phyloP scores from a whole-genome alignment of 2,329 filamentous ascomycete genomes.

The Calonectria henricotiae region DNA sequence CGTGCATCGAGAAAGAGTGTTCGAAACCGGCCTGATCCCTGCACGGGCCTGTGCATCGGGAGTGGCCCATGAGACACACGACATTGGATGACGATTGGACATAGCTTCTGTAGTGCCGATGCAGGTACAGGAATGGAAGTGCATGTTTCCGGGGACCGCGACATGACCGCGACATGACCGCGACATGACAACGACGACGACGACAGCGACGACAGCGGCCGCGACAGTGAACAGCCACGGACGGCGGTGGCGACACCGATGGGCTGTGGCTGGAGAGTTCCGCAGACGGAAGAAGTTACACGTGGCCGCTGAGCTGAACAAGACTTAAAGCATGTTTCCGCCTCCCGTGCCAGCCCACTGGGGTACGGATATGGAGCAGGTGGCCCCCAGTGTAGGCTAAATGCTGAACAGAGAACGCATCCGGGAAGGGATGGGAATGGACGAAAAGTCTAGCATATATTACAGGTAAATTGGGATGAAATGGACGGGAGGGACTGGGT shows the following conservation, averaged over 20 bases:
- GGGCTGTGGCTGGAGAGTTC: conserved; percentile 34
- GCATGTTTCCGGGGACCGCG: conserved; percentile 11
- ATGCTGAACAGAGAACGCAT: conserved; percentile 12
- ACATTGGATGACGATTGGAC: conserved; percentile 22
- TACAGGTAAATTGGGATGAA: conserved; percentile 31
- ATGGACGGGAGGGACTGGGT: conserved; percentile 28
- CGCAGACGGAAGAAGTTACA: not conserved
- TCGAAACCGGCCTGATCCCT: conserved; percentile 19
- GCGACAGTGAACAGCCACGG: not conserved
- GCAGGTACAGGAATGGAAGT: conserved; percentile 32
- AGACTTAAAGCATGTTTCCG: not conserved
- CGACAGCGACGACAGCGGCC: not conserved
- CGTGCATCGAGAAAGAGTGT: not conserved
- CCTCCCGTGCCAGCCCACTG: conserved; percentile 14
- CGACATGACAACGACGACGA: not conserved
- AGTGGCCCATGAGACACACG: conserved; percentile 16
- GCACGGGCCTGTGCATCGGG: conserved; percentile 11
- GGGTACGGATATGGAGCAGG: conserved; percentile 12
- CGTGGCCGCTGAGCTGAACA: conserved; percentile 17
- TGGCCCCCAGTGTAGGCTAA: conserved; percentile 6
- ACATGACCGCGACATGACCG: not conserved
- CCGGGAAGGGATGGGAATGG: conserved; percentile 20
- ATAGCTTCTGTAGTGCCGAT: conserved; percentile 27
- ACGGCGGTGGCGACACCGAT: not conserved
- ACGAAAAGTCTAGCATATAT: conserved; percentile 24